Conservation (phyloP, 2,329 filamentous ascomycete species). For the Macrophomina pseudophaseolina region DNA sequence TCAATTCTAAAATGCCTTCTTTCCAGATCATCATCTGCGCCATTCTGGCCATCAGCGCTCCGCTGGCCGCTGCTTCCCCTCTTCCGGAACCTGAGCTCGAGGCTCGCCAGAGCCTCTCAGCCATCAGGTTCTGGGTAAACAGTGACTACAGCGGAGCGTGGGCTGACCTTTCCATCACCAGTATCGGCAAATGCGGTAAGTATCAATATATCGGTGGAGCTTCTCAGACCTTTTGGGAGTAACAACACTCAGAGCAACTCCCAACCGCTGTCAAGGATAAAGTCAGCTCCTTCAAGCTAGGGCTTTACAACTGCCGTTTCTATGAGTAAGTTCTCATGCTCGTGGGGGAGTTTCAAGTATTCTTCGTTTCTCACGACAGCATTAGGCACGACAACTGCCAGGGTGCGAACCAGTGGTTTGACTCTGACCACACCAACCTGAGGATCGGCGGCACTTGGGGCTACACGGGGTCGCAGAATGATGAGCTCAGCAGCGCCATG, state of each 20-base stretch:
- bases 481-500: neutral
- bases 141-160: neutral
- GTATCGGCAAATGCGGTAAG: neutral
- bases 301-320: neutral
- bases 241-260: neutral
- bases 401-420: constrained; percentile 1
- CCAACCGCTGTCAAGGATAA: neutral
- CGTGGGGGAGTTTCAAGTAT: too few relatives aligned
- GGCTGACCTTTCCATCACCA: neutral
- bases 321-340: neutral
- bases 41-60: neutral
- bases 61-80: neutral
- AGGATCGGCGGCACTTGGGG: neutral
- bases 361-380: neutral
- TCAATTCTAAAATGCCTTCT: neutral
- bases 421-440: neutral
- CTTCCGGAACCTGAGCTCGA: neutral
- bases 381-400: neutral
- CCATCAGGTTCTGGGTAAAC: neutral
- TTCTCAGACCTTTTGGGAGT: neutral
- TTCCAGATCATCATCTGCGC: neutral
- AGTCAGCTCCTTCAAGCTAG: constrained; percentile 1
- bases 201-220: neutral
- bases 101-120: neutral
- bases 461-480: neutral